These are phyloP conservation scores for Chaetomiaceae sp. DNA, from an alignment of 2,329 filamentous ascomycete species.

Conservation along the genomic window DNA sequence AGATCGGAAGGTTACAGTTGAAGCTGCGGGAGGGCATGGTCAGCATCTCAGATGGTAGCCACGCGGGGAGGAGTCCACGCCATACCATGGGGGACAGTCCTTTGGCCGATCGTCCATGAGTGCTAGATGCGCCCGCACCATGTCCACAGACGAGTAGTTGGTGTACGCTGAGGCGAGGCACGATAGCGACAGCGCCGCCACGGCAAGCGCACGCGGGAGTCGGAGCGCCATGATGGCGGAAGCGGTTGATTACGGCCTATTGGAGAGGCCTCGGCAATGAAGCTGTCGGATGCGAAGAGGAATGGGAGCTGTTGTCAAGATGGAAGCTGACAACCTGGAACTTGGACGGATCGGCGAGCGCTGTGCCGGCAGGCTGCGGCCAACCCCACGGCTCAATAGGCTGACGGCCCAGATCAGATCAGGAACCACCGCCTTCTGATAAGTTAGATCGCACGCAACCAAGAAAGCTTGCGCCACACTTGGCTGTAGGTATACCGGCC, in stretches of 20 bases:
- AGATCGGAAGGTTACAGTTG: slow-evolving; percentile 93
- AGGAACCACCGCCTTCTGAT: neutral
- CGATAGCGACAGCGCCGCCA: slow-evolving; percentile 41
- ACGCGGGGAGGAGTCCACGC: slow-evolving; percentile 42
- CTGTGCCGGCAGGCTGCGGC: slow-evolving; percentile 22
- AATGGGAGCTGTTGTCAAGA: neutral
- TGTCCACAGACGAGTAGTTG: slow-evolving; percentile 59
- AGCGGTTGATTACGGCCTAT: slow-evolving; percentile 3
- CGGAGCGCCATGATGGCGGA: slow-evolving; percentile 38
- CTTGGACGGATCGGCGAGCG: slow-evolving; percentile 14
- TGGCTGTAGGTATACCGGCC: neutral
- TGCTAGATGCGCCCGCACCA: slow-evolving; percentile 61
- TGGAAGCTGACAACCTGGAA: neutral
- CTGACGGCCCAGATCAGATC: slow-evolving; percentile 1
- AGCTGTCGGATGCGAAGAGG: neutral
- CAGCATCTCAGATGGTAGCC: slow-evolving; percentile 11
- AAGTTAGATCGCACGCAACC: neutral
- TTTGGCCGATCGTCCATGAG: slow-evolving; percentile 69
- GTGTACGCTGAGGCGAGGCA: slow-evolving; percentile 34
- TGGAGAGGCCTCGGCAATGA: neutral
- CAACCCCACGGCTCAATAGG: slow-evolving; percentile 21
- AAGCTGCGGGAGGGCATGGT: slow-evolving; percentile 56
- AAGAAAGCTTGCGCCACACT: slow-evolving; percentile 8
- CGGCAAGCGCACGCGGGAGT: slow-evolving; percentile 36
- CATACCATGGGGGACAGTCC: slow-evolving; percentile 72